These are phyloP conservation scores for Prunus armeniaca DNA, from an alignment of 306 rosid species.

Conservation along the genomic window DNA sequence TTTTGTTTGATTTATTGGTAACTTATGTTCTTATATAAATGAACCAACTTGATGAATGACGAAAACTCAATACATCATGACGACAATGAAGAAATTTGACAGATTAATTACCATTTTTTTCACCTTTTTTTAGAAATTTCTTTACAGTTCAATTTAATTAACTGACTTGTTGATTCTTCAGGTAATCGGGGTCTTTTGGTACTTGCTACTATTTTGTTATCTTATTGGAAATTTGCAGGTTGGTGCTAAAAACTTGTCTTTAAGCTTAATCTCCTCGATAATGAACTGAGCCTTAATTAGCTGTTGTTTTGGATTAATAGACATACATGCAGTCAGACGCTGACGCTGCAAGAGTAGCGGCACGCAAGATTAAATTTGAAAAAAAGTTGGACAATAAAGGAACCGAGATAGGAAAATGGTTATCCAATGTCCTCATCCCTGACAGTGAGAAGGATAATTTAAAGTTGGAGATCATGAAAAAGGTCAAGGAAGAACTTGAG, in stretches of 20 bases:
- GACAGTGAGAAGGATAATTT: not conserved
- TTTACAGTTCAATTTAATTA: not conserved
- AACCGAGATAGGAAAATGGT: not conserved
- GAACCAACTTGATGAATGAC: too few species aligned
- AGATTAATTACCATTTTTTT: not conserved
- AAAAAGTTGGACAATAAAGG: not conserved
- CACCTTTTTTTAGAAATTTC: too few species aligned
- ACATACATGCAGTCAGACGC: not conserved
- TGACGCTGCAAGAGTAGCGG: not conserved
- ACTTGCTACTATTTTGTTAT: conserved; percentile 24
- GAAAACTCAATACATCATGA: too few species aligned
- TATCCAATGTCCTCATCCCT: not conserved
- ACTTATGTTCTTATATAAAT: too few species aligned
- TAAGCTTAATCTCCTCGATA: too few species aligned
- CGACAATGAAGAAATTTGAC: too few species aligned
- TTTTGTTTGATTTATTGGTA: too few species aligned
- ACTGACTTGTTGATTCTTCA: not conserved
- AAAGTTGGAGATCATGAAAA: not conserved
- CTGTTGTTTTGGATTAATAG: not conserved
- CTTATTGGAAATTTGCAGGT: conserved; percentile 33
- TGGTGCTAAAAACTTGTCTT: not conserved
- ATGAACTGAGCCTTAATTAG: too few species aligned
- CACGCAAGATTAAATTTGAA: conserved; percentile 8
- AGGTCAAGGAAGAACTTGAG: not conserved
- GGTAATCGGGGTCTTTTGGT: conserved; percentile 32